These are phyloP conservation scores for Huntiella decipiens DNA, from an alignment of 2,329 filamentous ascomycete genomes.

Conservation along the genomic window DNA sequence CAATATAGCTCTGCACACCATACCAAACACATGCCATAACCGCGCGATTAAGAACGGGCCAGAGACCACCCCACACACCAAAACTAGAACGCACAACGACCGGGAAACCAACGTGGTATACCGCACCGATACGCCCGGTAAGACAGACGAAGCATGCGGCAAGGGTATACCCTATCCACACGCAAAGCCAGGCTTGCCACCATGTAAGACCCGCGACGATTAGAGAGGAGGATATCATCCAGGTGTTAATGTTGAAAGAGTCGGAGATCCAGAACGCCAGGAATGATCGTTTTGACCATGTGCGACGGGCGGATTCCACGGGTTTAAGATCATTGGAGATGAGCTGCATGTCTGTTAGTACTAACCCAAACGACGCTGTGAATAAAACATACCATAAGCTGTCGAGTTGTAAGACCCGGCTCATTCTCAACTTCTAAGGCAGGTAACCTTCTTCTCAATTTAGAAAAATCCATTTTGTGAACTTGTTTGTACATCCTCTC, in stretches of 20 bases:
- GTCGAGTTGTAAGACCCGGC: slow-evolving; percentile 54
- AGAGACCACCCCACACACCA: slow-evolving; percentile 74
- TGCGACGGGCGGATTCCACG: slow-evolving; percentile 59
- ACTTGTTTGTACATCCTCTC: neutral
- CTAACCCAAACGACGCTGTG: neutral
- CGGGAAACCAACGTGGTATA: slow-evolving; percentile 79
- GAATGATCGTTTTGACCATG: slow-evolving; percentile 79
- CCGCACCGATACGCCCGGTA: slow-evolving; percentile 68
- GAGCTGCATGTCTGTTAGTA: slow-evolving; percentile 27
- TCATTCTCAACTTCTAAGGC: slow-evolving; percentile 50
- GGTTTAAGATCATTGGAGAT: slow-evolving; percentile 67
- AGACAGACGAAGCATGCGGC: slow-evolving; percentile 55
- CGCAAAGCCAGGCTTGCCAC: slow-evolving; percentile 84
- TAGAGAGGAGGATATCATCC: slow-evolving; percentile 82
- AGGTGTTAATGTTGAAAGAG: slow-evolving; percentile 77
- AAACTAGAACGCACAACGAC: slow-evolving; percentile 63
- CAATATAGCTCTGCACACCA: slow-evolving; percentile 70
- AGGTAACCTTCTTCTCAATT: neutral
- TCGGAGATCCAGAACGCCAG: slow-evolving; percentile 77
- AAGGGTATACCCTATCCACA: slow-evolving; percentile 71
- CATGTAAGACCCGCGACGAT: slow-evolving; percentile 61
- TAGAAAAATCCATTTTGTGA: neutral
- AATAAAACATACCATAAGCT: slow-evolving; percentile 46
- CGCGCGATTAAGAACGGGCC: slow-evolving; percentile 80
- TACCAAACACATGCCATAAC: slow-evolving; percentile 81